A percentile compares a stretch with the other conserved stretches of the same genome.
phyloP scores from a whole-genome alignment of 2,329 filamentous ascomycete genomes.

The Xylaria arbuscula region DNA sequence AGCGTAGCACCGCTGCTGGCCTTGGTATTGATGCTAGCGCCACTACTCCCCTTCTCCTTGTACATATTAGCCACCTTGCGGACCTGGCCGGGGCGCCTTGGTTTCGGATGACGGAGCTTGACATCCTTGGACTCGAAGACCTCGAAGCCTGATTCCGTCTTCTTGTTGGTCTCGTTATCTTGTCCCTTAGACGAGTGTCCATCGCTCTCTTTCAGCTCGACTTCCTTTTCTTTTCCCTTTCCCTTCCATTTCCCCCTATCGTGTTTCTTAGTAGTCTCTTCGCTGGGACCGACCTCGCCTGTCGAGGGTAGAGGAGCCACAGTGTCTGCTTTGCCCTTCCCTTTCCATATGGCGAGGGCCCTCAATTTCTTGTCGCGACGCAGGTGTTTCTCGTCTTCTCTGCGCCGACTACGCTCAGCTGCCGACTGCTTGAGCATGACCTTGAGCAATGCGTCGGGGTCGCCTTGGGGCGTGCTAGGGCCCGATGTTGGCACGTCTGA shows the following conservation, averaged over 20 bases:
- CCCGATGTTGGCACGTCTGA: conserved; percentile 11
- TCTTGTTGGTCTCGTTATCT: conserved; percentile 44
- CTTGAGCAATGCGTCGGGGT: conserved; percentile 37
- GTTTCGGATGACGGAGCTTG: conserved; percentile 47
- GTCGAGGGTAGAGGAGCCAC: neutral
- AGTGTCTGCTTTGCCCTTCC: conserved; percentile 32
- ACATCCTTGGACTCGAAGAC: conserved; percentile 46
- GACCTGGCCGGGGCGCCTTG: conserved; percentile 48
- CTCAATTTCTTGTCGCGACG: conserved; percentile 37
- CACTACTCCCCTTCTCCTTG: conserved; percentile 44
- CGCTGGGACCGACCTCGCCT: neutral
- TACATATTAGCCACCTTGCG: conserved; percentile 51
- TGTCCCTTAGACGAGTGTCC: conserved; percentile 6
- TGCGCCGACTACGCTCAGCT: conserved; percentile 41
- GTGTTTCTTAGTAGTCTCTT: conserved; percentile 13
- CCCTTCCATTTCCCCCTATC: conserved; percentile 40
- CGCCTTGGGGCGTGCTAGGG: conserved; percentile 27
- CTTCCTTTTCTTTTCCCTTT: conserved; percentile 19
- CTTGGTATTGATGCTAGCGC: conserved; percentile 30
- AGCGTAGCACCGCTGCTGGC: conserved; percentile 25
- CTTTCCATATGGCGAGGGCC: conserved; percentile 37
- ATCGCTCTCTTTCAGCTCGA: neutral
- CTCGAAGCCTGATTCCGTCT: conserved; percentile 51
- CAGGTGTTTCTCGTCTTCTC: conserved; percentile 42
- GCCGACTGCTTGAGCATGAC: conserved; percentile 41